A percentile compares a stretch with the other conserved stretches of the same genome.
phyloP scores from a whole-genome alignment of 129 eudicot genomes.

The Sambucus nigra region DNA sequence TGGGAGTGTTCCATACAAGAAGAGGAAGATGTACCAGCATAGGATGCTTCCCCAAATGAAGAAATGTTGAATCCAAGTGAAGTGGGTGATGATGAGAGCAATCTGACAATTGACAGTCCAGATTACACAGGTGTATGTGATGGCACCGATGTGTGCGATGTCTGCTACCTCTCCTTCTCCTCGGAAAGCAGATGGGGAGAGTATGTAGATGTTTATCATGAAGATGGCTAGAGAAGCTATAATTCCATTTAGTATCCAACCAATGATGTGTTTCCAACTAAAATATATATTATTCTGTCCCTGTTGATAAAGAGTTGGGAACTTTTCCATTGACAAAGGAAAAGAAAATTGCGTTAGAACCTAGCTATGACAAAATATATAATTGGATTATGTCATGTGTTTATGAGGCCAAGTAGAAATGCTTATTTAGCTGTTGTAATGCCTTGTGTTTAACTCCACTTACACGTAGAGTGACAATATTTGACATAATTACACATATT shows the following conservation, averaged over 20 bases:
- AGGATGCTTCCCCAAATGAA: slow-evolving; percentile 50
- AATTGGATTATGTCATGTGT: background rate
- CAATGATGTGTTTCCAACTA: slow-evolving; percentile 40
- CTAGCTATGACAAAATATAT: background rate
- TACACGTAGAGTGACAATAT: too few relatives aligned
- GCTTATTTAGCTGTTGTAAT: too few relatives aligned
- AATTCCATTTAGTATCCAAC: slow-evolving; percentile 42
- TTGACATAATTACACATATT: too few relatives aligned
- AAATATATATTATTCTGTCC: slow-evolving; percentile 39
- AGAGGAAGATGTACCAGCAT: slow-evolving; percentile 36
- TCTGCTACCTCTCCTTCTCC: slow-evolving; percentile 39
- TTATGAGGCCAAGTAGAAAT: too few relatives aligned
- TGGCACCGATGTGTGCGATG: slow-evolving; percentile 33
- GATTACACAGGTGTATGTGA: slow-evolving; percentile 34
- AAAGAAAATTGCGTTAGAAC: slow-evolving; percentile 8
- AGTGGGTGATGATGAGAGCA: slow-evolving; percentile 39
- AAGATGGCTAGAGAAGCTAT: slow-evolving; percentile 36
- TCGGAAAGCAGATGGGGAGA: slow-evolving; percentile 30
- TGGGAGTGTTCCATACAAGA: slow-evolving; percentile 33
- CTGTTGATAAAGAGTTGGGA: slow-evolving; percentile 47
- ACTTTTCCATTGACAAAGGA: slow-evolving; percentile 12
- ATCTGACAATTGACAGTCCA: slow-evolving; percentile 51
- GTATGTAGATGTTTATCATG: slow-evolving; percentile 30
- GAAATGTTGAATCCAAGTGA: slow-evolving; percentile 56
- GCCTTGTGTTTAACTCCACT: too few relatives aligned